Conservation (phyloP, 2,329 filamentous ascomycete genomes). For the Colletotrichum sp. region DNA sequence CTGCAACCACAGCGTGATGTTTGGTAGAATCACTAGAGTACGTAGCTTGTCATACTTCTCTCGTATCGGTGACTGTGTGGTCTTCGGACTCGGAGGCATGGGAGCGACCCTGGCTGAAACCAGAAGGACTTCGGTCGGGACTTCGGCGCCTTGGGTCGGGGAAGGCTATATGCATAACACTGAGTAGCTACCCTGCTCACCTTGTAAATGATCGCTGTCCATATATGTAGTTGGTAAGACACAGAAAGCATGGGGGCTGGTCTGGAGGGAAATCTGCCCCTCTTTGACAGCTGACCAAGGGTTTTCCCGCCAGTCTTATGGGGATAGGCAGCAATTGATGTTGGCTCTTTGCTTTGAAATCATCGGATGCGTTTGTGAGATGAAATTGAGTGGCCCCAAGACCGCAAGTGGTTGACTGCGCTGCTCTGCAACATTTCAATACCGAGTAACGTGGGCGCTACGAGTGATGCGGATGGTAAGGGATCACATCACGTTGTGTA, state of each 20-base stretch:
- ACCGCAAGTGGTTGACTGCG: not conserved
- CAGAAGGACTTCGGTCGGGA: not conserved
- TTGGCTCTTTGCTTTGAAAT: not conserved
- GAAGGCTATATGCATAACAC: not conserved
- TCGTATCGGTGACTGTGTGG: not conserved
- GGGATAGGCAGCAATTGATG: accelerated
- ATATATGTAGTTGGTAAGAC: not conserved
- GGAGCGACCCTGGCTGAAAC: not conserved
- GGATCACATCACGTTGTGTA: accelerated
- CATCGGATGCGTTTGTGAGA: too few relatives aligned
- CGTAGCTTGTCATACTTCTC: not conserved
- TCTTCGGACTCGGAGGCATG: not conserved
- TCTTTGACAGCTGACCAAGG: not conserved
- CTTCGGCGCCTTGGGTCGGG: not conserved
- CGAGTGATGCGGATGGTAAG: not conserved
- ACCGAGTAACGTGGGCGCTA: accelerated
- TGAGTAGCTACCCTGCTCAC: not conserved
- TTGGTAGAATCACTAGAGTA: not conserved
- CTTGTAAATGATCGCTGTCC: not conserved
- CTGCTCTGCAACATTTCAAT: not conserved
- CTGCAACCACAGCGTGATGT: not conserved
- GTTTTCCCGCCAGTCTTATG: accelerated
- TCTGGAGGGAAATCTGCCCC: not conserved
- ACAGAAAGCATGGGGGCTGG: accelerated
- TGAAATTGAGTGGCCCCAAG: too few relatives aligned